phyloP scores from a whole-genome alignment of 75 land plant species.

The Pinus taeda region DNA sequence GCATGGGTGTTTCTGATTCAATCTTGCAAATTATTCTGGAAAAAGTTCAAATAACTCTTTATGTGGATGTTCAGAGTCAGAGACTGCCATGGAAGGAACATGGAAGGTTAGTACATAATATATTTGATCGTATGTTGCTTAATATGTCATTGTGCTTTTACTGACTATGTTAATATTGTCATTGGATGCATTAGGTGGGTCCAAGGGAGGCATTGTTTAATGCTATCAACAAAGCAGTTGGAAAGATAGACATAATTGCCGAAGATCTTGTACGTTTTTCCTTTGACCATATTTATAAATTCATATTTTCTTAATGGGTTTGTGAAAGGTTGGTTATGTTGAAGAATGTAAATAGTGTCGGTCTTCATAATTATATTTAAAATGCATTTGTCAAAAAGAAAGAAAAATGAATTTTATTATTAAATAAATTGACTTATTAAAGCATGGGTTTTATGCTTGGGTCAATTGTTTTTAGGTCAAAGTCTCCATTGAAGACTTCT shows the following conservation, averaged over 20 bases:
- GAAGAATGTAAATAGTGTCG: no score
- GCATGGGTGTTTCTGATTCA: neutral
- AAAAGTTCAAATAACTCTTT: neutral
- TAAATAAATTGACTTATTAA: no score
- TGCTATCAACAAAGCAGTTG: conserved; percentile 77
- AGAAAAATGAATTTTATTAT: no score
- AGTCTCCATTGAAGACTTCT: no score
- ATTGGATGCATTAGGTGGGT: conserved; percentile 57
- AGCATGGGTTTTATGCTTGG: no score
- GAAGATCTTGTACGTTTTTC: conserved; percentile 77
- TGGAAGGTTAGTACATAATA: conserved; percentile 73
- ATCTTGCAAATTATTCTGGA: conserved; percentile 5
- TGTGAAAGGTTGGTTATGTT: neutral
- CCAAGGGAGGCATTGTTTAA: conserved; percentile 81
- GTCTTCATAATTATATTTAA: no score
- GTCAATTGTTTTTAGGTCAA: no score
- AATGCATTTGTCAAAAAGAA: no score
- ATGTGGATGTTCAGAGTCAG: conserved; percentile 46
- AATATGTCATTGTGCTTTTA: neutral
- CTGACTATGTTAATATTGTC: neutral
- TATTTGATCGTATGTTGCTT: neutral
- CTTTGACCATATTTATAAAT: neutral
- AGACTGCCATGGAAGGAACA: conserved; percentile 65
- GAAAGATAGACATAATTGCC: conserved; percentile 84
- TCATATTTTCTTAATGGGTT: neutral